Evolutionary conservation across 2,329 filamentous ascomycete species (phyloP), one percentile per base, ranked within the genome.

Genomic region (Zasmidium citrigriseum): DNA sequence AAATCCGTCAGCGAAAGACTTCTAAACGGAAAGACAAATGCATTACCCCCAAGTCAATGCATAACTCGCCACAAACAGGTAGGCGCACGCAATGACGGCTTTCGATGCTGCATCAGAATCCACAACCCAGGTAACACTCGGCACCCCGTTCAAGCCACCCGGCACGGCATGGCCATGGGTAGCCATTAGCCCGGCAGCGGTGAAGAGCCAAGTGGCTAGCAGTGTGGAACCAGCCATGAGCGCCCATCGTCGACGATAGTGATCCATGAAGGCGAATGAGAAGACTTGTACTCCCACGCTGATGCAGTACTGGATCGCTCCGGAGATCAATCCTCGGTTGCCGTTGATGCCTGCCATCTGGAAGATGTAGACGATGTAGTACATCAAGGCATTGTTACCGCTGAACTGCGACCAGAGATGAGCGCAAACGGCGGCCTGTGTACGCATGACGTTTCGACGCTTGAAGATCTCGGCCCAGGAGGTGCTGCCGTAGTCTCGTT

Each of bases 351-450:
- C 57, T 3, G 57, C 57, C 57, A 59, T 59, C 18, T 59, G 52
- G n/a, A 59, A 59, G 27, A 59, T 55, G 48, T 59, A 59, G 1
- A 59, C 53, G 21, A 59, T 56, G 24, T 59, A 52, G 55, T 54
- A 58, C 56, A 58, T 59, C 27, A 55, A 16, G 3, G 52, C 57
- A 41, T 59, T 59, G 27, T 59, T 59, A 16, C 57, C 57, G 14
- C 46, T 52, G 52, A 59, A 59, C 22, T 59, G 57, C 5, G 46
- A 47, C 57, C 57, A 59, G 9, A 55, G 52, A 49, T 59, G 57
- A 44, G 52, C 52, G 25, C 52, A 55, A 21, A 59, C 44, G 18
- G 57, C 52, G 25, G 44, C 47, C 18, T 52, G 52, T 3, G 41
- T 52, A 24, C 52, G 57, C 57, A 55, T 59, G 52, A 59, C 41